Evolutionary conservation across 163 green algal species (phyloP), one percentile per base, ranked within the genome.

Genomic region (Chlamydomonas reinhardtii): DNA sequence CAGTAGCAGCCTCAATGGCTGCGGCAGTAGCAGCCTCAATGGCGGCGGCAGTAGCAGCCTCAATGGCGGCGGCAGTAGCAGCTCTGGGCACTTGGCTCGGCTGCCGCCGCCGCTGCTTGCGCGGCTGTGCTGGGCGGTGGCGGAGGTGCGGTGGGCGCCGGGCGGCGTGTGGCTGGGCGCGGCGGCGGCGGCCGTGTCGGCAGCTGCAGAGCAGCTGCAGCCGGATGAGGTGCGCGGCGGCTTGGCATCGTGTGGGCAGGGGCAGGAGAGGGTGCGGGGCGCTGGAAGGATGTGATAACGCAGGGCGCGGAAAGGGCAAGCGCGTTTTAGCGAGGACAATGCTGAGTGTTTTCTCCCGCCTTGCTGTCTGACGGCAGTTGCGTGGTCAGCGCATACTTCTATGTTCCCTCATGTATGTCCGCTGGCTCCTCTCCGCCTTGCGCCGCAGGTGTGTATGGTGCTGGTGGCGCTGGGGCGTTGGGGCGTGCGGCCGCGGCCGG

Each of bases 401-500:
- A n/a, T n/a, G n/a, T n/a, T n/a, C n/a, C n/a, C n/a, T n/a, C n/a
- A n/a, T n/a, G n/a, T n/a, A n/a, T n/a, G n/a, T n/a, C n/a, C n/a
- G n/a, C n/a, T n/a, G n/a, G n/a, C n/a, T n/a, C n/a, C n/a, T n/a
- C n/a, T n/a, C n/a, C n/a, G n/a, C n/a, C n/a, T n/a, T n/a, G n/a
- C n/a, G n/a, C 48, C 16, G 39, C 64, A 87, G 81, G 56, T 68
- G 15, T 87, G 81, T 29, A 80, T 74, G 70, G 17, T 80, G 35
- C 56, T 87, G 54, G 70, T 61, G 43, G 71, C 35, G 56, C 80
- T 80, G n/a, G 81, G 70, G 12, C 35, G 59, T 25, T 81, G 70
- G 70, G 16, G 71, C 27, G 25, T 43, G 3, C 6, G 52, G 70
- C 81, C 81, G 27, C 35, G 20, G n/a, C 8, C n/a, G 25, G 15